These are phyloP conservation scores for Rosa persica DNA, from an alignment of 306 rosid species.

Conservation along the genomic window DNA sequence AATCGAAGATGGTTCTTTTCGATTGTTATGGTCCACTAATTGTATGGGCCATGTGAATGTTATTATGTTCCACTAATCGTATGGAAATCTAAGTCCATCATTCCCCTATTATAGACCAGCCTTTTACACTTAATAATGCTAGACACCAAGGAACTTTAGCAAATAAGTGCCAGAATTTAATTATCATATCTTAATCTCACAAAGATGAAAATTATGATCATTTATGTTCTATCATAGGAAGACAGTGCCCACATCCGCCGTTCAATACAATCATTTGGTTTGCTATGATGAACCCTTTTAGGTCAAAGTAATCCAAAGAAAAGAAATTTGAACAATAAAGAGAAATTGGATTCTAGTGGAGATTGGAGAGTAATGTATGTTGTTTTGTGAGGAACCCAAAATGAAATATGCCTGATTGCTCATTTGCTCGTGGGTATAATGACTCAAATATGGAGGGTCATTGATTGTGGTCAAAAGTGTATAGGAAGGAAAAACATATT, in stretches of 20 bases:
- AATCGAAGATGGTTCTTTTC: neutral
- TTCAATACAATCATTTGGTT: conserved; percentile 58
- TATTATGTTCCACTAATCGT: conserved; percentile 23
- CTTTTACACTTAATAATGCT: conserved; percentile 37
- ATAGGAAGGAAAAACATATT: neutral
- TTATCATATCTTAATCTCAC: conserved; percentile 33
- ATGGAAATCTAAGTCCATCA: conserved; percentile 39
- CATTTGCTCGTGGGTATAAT: conserved; percentile 15
- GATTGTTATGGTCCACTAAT: conserved; percentile 25
- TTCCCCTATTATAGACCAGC: conserved; percentile 48
- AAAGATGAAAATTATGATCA: conserved; percentile 50
- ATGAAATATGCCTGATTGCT: conserved; percentile 23
- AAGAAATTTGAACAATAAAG: conserved; percentile 30
- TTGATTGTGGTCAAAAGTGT: conserved; percentile 24
- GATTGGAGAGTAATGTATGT: neutral
- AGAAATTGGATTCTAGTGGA: conserved; percentile 43
- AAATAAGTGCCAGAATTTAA: conserved; percentile 34
- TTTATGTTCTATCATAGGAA: conserved; percentile 50
- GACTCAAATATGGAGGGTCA: conserved; percentile 1
- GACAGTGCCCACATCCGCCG: conserved; percentile 72
- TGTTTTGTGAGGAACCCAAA: conserved; percentile 5
- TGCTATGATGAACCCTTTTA: conserved; percentile 44
- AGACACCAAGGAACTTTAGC: conserved; percentile 41
- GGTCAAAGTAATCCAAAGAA: conserved; percentile 56
- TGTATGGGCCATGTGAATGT: conserved; percentile 37